phyloP scores from a whole-genome alignment of 345 rosid genomes.

The Eucalyptus victrix region DNA sequence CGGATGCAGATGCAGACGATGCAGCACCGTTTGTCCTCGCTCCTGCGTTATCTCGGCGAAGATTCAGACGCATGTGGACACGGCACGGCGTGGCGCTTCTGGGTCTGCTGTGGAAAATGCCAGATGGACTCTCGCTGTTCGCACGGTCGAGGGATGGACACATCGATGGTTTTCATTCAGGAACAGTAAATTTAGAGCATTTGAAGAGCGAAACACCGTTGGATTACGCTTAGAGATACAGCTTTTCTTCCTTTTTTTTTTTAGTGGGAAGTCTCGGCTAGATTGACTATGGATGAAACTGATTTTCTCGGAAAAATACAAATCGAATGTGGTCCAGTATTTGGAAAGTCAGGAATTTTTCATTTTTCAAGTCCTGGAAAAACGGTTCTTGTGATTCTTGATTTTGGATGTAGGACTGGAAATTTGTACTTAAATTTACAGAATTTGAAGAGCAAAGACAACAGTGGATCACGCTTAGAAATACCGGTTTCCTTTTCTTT shows the following conservation, averaged over 20 bases:
- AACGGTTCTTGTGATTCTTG: background rate
- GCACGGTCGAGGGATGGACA: background rate
- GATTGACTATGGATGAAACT: background rate
- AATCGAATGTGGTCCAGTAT: background rate
- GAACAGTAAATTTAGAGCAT: background rate
- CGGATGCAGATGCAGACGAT: background rate
- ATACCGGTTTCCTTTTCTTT: background rate
- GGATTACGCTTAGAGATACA: background rate
- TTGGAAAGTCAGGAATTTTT: background rate
- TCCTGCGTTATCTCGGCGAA: background rate
- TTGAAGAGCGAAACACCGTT: background rate
- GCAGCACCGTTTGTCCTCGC: background rate
- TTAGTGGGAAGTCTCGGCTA: no score
- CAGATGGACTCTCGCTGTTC: background rate
- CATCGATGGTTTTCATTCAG: background rate
- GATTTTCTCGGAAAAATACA: background rate
- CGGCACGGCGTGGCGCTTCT: background rate
- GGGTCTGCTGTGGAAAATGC: background rate
- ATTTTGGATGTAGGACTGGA: background rate
- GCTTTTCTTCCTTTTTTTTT: no score
- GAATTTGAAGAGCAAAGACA: background rate
- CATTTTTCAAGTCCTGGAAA: background rate
- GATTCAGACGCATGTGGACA: background rate
- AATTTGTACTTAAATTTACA: background rate
- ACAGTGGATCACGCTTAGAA: background rate